phyloP scores from a whole-genome alignment of 1,284 basidiomycete species.

The Tetrapyrgos nigripes region DNA sequence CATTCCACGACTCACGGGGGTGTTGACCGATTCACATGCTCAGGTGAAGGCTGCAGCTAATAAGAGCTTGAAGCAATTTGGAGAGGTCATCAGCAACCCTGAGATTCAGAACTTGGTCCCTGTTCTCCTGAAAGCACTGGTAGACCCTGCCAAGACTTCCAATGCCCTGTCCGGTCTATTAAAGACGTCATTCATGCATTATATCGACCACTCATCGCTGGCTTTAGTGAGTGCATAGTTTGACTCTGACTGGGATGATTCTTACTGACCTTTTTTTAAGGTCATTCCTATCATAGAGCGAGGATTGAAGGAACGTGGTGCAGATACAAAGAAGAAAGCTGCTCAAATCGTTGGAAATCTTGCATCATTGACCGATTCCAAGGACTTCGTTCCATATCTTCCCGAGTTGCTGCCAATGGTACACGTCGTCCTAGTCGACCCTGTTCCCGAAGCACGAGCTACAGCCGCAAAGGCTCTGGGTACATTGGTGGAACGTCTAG shows the following conservation, averaged over 20 bases:
- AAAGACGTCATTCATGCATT: constrained; percentile 97
- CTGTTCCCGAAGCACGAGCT: constrained; percentile 96
- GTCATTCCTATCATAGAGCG: constrained; percentile 96
- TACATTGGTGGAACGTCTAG: constrained; percentile 94
- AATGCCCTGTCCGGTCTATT: constrained; percentile 85
- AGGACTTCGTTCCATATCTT: constrained; percentile 97
- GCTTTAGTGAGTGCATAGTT: constrained; percentile 78
- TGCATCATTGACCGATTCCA: constrained; percentile 92
- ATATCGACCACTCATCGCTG: constrained; percentile 98
- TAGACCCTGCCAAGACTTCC: constrained; percentile 94
- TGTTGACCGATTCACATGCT: constrained; percentile 96
- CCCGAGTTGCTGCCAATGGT: constrained; percentile 89
- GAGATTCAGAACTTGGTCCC: constrained; percentile 95
- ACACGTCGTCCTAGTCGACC: constrained; percentile 91
- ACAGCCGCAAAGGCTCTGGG: constrained; percentile 98
- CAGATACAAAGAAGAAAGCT: constrained; percentile 95
- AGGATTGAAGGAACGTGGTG: constrained; percentile 90
- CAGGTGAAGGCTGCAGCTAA: constrained; percentile 96
- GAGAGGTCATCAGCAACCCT: constrained; percentile 94
- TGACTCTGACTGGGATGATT: constrained; percentile 1
- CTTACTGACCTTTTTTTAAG: constrained; percentile 43
- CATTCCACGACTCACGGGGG: constrained; percentile 93
- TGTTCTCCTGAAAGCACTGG: constrained; percentile 93
- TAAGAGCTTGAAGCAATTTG: constrained; percentile 96
- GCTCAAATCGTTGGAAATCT: constrained; percentile 98